Conservation (phyloP, 2,329 filamentous ascomycete species). For the Mariannaea sp. region DNA sequence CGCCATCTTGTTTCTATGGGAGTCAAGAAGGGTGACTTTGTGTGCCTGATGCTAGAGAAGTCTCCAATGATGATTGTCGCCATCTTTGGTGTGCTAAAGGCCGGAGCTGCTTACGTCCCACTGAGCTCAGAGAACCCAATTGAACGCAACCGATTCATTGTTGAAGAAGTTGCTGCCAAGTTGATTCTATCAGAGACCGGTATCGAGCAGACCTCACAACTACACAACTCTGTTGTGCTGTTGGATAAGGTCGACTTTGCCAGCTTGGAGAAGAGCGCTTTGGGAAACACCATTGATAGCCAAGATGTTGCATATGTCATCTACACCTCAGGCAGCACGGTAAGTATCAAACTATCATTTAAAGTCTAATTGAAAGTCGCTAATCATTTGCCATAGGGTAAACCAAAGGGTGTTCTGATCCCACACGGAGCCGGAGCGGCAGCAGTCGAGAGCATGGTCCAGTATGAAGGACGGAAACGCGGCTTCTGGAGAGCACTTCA, state of each 20-base stretch:
- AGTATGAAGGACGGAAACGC: conserved; percentile 10
- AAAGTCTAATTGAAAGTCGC: background rate
- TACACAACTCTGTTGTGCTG: background rate
- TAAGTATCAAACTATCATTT: background rate
- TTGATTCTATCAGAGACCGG: conserved; percentile 10
- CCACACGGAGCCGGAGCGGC: conserved; percentile 24
- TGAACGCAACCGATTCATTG: conserved; percentile 27
- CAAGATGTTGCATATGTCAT: conserved; percentile 14
- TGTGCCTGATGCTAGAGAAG: conserved; percentile 22
- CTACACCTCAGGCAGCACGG: conserved; percentile 17
- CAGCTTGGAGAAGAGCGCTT: background rate
- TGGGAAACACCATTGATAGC: background rate
- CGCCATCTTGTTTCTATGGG: background rate
- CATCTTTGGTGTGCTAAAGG: conserved; percentile 27
- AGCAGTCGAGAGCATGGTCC: conserved; percentile 25
- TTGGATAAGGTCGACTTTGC: background rate
- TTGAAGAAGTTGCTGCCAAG: conserved; percentile 20
- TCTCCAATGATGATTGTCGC: conserved; percentile 24
- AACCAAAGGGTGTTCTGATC: conserved; percentile 25
- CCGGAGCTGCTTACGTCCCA: conserved; percentile 28
- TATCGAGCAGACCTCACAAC: background rate
- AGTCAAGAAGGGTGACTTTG: conserved; percentile 7
- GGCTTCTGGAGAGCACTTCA: conserved; percentile 15
- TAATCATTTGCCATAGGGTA: background rate
- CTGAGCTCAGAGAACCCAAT: conserved; percentile 29